These are phyloP conservation scores for Plasmodium fragile DNA, from an alignment of 169 alveolate genomes.

Conservation along the genomic window DNA sequence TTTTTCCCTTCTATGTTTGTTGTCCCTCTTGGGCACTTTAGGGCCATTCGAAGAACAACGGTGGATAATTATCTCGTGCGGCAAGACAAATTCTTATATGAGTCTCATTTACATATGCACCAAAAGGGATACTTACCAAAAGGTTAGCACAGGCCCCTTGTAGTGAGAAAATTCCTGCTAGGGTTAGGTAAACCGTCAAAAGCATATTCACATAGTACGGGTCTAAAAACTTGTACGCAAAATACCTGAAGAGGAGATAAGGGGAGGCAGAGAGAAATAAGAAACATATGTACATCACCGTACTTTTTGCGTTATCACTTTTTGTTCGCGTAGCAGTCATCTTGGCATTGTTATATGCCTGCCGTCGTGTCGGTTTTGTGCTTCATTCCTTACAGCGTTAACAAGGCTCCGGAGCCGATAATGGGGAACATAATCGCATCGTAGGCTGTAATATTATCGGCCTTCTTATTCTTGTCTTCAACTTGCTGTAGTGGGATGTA, in stretches of 20 bases:
- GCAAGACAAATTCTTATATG: not conserved
- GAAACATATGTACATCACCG: not conserved
- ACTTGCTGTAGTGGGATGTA: conserved; percentile 1
- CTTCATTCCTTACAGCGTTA: conserved; percentile 50
- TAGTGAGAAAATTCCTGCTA: conserved; percentile 71
- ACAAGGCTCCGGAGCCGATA: conserved; percentile 71
- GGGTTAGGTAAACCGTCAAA: conserved; percentile 59
- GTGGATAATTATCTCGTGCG: not conserved
- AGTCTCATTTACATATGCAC: not conserved
- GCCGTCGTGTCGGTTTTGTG: not conserved
- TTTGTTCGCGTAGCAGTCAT: not conserved
- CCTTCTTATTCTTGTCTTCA: conserved; percentile 35
- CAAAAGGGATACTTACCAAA: conserved; percentile 17
- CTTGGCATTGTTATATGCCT: not conserved
- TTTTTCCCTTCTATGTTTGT: not conserved
- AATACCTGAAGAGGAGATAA: conserved; percentile 34
- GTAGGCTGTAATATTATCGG: conserved; percentile 69
- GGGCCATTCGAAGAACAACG: not conserved
- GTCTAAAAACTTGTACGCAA: conserved; percentile 76
- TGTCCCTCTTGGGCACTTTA: not conserved
- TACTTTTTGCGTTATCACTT: not conserved
- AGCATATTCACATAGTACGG: conserved; percentile 71
- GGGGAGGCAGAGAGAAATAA: not conserved
- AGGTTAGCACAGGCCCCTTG: conserved; percentile 52
- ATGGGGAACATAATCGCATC: conserved; percentile 77